Base-by-base conservation (phyloP, 208 protist genomes). In the Trypanosoma grayi region DNA sequence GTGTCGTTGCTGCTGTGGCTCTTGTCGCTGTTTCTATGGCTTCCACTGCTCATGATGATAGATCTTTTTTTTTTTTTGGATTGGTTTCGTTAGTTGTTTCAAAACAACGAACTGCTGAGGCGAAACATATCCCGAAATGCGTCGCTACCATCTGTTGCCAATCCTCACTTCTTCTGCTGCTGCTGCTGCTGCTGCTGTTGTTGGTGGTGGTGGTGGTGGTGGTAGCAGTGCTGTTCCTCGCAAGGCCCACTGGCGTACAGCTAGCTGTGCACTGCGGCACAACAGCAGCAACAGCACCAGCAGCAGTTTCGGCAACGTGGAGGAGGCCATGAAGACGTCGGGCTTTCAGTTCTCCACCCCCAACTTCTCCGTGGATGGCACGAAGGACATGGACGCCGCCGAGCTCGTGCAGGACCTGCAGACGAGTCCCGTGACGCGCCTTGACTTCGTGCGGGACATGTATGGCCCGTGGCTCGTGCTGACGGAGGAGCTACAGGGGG, bases 401-500 rank as follows among this genome's bases (percentile, higher is more conserved):
- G 64, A 79, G n/a, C 30, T 85, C 18, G 63, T 73, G 4, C 53
- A 67, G 2, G 88, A 90, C 58, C 70, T 94, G 24, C 67, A 78
- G 9, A 89, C 88, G 14, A 63, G 53, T 24, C 70, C 66, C n/a
- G 85, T 85, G 3, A 68, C 71, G 4, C 64, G 60, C 5, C 69
- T 93, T 11, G 62, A 86, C 70, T 83, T 87, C 62, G 59, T 65
- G 33, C 61, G 63, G 7, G 83, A 95, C 56, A 66, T 95, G 20
- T 78, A 92, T 61, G 89, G 89, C 33, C 85, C 85, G 44, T 95
- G 89, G 86, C 75, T 95, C 5, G 77, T 93, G 27, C 88, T 95
- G 74, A 88, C 89, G 18, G 84, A 93, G 11, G 86, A 90, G 22
- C 52, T 93, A 37, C 81, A 93, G 53, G 90, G 87, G 1, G 87